Conservation (phyloP, 2,329 filamentous ascomycete genomes). For the Colletotrichum spinosum region DNA sequence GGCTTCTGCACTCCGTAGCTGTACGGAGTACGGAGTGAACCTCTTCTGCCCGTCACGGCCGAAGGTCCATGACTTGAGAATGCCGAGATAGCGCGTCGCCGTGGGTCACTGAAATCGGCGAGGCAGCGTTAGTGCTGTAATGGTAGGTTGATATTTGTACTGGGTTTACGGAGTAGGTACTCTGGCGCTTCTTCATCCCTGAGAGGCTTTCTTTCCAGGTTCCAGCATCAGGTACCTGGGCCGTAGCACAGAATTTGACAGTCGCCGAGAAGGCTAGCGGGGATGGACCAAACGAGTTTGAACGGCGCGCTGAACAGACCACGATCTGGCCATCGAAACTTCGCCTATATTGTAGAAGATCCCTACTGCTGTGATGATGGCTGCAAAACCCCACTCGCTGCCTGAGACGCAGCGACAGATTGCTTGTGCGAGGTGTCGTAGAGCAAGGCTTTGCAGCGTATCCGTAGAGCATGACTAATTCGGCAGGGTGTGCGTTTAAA, state of each 20-base stretch:
- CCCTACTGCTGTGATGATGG: too few species aligned
- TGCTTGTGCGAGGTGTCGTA: neutral
- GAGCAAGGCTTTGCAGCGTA: too few species aligned
- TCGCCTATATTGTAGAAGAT: neutral
- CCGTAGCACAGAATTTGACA: neutral
- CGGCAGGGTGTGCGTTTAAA: too few species aligned
- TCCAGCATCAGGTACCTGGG: constrained; percentile 1
- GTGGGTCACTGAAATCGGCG: too few species aligned
- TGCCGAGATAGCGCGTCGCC: constrained; percentile 4
- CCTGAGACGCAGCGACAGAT: neutral
- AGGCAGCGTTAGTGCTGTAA: too few species aligned
- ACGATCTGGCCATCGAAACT: constrained; percentile 17
- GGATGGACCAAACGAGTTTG: constrained; percentile 15
- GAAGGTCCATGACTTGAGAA: constrained; percentile 21
- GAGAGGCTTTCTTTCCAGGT: neutral
- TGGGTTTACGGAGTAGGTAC: too few species aligned
- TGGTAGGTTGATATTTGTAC: too few species aligned
- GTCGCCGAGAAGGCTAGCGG: constrained; percentile 8
- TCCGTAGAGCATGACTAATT: too few species aligned
- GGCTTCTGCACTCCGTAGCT: constrained; percentile 15
- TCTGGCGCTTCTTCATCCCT: neutral
- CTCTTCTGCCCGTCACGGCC: constrained; percentile 10
- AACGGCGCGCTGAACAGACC: constrained; percentile 12
- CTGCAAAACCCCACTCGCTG: neutral
- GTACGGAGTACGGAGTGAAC: neutral